These are phyloP conservation scores for Lyophyllum atratum DNA, from an alignment of 768 basidiomycete species.

Conservation along the genomic window DNA sequence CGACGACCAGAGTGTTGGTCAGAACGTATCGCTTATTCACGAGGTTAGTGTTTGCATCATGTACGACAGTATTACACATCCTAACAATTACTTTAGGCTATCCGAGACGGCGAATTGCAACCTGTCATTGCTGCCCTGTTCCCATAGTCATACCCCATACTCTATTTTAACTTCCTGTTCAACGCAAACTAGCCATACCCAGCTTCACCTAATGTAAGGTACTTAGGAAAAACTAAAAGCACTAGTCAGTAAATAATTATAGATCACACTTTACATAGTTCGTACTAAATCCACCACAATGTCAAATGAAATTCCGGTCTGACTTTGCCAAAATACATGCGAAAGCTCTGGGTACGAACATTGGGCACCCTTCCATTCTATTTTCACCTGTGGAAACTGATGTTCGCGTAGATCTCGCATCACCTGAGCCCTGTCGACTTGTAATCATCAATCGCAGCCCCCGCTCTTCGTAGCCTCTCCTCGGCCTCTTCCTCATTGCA, in stretches of 20 bases:
- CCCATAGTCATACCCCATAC: not conserved
- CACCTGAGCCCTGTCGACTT: no score
- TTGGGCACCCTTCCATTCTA: no score
- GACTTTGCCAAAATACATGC: no score
- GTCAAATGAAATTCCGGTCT: not conserved
- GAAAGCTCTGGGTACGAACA: no score
- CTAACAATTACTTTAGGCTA: conserved; percentile 34
- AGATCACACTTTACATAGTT: not conserved
- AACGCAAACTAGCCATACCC: not conserved
- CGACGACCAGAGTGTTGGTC: conserved; percentile 69
- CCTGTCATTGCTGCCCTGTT: conserved; percentile 44
- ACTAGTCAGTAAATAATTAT: not conserved
- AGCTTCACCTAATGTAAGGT: not conserved
- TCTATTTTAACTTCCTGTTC: not conserved
- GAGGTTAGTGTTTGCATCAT: conserved; percentile 50
- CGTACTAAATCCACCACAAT: not conserved
- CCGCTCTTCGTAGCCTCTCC: not conserved
- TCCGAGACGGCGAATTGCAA: conserved; percentile 56
- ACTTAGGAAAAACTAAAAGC: not conserved
- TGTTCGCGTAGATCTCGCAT: no score
- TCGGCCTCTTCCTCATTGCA: not conserved
- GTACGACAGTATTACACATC: not conserved
- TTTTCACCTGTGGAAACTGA: no score
- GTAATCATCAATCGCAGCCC: no score
- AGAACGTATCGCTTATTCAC: conserved; percentile 73